Conservation (phyloP, 2,329 filamentous ascomycete genomes). For the Cercospora nicotianae region DNA sequence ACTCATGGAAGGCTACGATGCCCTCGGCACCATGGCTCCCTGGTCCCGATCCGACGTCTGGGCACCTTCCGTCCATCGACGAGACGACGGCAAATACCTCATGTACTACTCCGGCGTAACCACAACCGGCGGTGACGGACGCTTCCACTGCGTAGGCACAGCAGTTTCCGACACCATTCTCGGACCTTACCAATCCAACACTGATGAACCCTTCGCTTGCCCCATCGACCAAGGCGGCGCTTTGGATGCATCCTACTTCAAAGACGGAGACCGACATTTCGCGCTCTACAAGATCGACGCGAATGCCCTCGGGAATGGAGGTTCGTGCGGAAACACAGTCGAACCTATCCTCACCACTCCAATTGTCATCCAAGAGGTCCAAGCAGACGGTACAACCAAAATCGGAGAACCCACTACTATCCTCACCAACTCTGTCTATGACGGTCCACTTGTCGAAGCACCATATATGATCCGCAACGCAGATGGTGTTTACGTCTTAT, state of each 20-base stretch:
- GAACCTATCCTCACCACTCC: slow-evolving; percentile 29
- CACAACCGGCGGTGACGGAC: slow-evolving; percentile 27
- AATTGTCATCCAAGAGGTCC: slow-evolving; percentile 33
- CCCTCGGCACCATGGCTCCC: slow-evolving; percentile 32
- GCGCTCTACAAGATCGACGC: slow-evolving; percentile 36
- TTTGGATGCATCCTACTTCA: slow-evolving; percentile 34
- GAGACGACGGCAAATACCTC: slow-evolving; percentile 32
- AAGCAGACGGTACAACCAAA: slow-evolving; percentile 30
- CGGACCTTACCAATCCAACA: slow-evolving; percentile 31
- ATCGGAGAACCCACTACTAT: slow-evolving; percentile 25
- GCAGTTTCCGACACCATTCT: slow-evolving; percentile 27
- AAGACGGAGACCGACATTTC: slow-evolving; percentile 30
- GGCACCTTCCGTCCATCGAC: slow-evolving; percentile 39
- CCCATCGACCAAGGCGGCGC: slow-evolving; percentile 33
- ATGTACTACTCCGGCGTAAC: slow-evolving; percentile 36
- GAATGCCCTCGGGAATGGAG: slow-evolving; percentile 33
- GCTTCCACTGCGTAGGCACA: slow-evolving; percentile 34
- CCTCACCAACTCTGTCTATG: slow-evolving; percentile 28
- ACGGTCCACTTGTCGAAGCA: slow-evolving; percentile 34
- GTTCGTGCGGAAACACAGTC: slow-evolving; percentile 29
- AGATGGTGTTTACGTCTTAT: slow-evolving; percentile 31
- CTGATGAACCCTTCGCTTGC: slow-evolving; percentile 30
- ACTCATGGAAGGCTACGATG: slow-evolving; percentile 33
- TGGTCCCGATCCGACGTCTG: slow-evolving; percentile 38
- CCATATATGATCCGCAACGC: slow-evolving; percentile 28